phyloP scores from a whole-genome alignment of 495 filamentous ascomycete genomes.

The Articulospora tetracladia region DNA sequence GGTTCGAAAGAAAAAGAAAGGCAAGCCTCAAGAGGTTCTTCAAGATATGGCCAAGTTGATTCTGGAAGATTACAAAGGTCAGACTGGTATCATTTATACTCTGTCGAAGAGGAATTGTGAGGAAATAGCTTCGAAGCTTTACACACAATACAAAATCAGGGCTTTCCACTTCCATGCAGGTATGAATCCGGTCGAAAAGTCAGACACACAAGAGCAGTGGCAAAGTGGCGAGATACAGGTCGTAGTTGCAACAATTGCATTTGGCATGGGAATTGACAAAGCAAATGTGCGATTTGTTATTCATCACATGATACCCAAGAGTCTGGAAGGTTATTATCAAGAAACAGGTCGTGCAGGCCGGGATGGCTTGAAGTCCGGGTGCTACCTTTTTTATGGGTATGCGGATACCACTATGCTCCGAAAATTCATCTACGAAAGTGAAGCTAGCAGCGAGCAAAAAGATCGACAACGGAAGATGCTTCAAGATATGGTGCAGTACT shows the following conservation, averaged over 20 bases:
- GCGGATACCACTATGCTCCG: slow-evolving; percentile 59
- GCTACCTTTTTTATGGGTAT: slow-evolving; percentile 85
- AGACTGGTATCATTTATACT: slow-evolving; percentile 94
- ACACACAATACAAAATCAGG: slow-evolving; percentile 55
- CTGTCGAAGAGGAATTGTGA: slow-evolving; percentile 83
- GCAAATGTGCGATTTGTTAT: slow-evolving; percentile 93
- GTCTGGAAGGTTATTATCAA: slow-evolving; percentile 97
- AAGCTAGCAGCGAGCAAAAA: slow-evolving; percentile 73
- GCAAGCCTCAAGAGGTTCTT: slow-evolving; percentile 50
- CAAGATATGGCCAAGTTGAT: slow-evolving; percentile 71
- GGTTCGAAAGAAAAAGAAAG: slow-evolving; percentile 55
- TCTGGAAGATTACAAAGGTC: slow-evolving; percentile 54
- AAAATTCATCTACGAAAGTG: slow-evolving; percentile 74
- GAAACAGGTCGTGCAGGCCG: slow-evolving; percentile 93
- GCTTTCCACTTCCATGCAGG: slow-evolving; percentile 85
- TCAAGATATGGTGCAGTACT: slow-evolving; percentile 75
- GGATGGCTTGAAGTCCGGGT: slow-evolving; percentile 82
- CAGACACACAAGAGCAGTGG: slow-evolving; percentile 71
- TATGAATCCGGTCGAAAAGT: slow-evolving; percentile 60
- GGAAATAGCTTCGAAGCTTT: slow-evolving; percentile 66
- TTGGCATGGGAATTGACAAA: slow-evolving; percentile 99
- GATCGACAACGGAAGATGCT: slow-evolving; percentile 81
- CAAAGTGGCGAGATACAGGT: slow-evolving; percentile 75
- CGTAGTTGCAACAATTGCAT: slow-evolving; percentile 98
- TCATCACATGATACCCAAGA: slow-evolving; percentile 87